These are phyloP conservation scores for Amaranthus tricolor DNA, from an alignment of 179 eudicot species.

Conservation along the genomic window DNA sequence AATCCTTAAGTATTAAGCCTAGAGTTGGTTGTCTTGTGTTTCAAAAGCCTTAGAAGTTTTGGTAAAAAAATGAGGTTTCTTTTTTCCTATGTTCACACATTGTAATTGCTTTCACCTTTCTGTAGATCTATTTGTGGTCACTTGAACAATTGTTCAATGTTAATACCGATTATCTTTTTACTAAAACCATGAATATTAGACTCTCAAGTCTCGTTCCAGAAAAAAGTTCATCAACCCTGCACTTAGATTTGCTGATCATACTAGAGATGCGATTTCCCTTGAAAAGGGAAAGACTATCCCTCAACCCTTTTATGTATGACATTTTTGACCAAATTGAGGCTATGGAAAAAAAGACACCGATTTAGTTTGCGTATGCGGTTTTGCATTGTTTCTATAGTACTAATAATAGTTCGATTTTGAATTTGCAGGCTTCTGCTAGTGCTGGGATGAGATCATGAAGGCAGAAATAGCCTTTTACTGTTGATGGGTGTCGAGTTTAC, in stretches of 20 bases:
- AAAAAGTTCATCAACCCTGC: not conserved
- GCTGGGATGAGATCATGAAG: slow-evolving; percentile 9
- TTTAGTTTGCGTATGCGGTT: too few species aligned
- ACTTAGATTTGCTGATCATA: too few species aligned
- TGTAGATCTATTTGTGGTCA: not conserved
- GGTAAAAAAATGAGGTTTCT: not conserved
- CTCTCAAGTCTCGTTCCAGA: not conserved
- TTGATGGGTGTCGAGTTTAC: slow-evolving; percentile 15
- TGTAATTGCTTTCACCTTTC: not conserved
- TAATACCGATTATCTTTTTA: not conserved
- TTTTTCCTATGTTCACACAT: not conserved
- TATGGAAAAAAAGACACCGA: too few species aligned
- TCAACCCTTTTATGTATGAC: too few species aligned
- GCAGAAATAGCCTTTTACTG: not conserved
- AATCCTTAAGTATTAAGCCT: not conserved
- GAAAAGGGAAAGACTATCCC: too few species aligned
- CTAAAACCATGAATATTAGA: not conserved
- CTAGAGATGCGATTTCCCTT: too few species aligned
- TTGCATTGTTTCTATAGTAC: not conserved
- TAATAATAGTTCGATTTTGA: slow-evolving; percentile 1
- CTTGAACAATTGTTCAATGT: not conserved
- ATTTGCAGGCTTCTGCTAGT: slow-evolving; percentile 21
- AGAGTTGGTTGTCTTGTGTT: not conserved
- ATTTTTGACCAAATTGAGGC: too few species aligned
- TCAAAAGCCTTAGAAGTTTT: not conserved